Percentiles rank a stretch among this genome's conserved stretches.
Conservation (phyloP, 2,329 filamentous ascomycete genomes). For the Zymoseptoria passerinii region DNA sequence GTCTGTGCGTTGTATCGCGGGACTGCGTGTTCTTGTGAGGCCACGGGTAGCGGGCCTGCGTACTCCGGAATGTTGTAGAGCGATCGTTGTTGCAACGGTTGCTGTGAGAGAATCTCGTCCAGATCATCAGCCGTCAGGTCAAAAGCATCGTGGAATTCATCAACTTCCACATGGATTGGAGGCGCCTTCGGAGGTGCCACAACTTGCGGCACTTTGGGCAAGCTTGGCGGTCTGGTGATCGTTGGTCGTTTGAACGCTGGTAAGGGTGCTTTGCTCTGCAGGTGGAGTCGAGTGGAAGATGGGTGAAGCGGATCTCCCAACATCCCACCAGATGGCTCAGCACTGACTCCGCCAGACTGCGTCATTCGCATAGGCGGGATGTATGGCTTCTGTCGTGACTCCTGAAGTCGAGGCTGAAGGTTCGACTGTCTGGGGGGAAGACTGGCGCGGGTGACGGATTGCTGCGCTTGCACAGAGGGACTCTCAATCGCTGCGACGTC, state of each 20-base stretch:
- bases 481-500: background rate
- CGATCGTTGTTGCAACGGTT: slow-evolving; percentile 15
- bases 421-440: slow-evolving; percentile 5
- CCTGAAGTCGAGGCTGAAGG: background rate
- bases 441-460: slow-evolving; percentile 16
- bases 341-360: slow-evolving; percentile 12
- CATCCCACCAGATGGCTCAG: slow-evolving; percentile 5
- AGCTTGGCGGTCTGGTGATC: slow-evolving; percentile 18
- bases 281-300: slow-evolving; percentile 19
- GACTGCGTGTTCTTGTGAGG: background rate
- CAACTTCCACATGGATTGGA: slow-evolving; percentile 21
- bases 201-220: slow-evolving; percentile 8
- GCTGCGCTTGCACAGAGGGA: slow-evolving; percentile 2
- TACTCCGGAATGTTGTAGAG: slow-evolving; percentile 43
- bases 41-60: slow-evolving; percentile 13
- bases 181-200: slow-evolving; percentile 5
- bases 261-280: slow-evolving; percentile 27
- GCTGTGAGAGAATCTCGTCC: slow-evolving; percentile 46
- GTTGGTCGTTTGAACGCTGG: slow-evolving; percentile 28
- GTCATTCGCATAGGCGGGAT: slow-evolving; percentile 9
- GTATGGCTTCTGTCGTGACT: background rate
- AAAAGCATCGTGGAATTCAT: slow-evolving; percentile 40
- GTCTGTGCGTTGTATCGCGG: slow-evolving; percentile 1
- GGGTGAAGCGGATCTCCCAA: slow-evolving; percentile 16
- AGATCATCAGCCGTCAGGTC: slow-evolving; percentile 50